Conservation (phyloP, 2,329 filamentous ascomycete species). For the Pestalotiopsis sp. region DNA sequence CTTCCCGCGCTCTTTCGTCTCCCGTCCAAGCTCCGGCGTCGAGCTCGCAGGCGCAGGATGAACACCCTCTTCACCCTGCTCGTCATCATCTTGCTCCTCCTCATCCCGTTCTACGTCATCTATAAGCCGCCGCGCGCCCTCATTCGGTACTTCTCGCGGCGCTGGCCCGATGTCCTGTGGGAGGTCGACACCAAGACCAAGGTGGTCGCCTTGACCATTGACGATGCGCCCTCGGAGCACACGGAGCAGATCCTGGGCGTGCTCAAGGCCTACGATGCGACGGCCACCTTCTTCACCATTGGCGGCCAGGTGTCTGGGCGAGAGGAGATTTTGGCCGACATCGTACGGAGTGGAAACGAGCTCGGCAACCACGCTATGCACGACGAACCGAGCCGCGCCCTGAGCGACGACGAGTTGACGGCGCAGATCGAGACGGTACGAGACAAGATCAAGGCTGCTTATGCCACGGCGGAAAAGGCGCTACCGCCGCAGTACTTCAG, state of each 20-base stretch:
- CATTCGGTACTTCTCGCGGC: conserved; percentile 69
- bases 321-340: conserved; percentile 56
- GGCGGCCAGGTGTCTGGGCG: conserved; percentile 70
- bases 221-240: conserved; percentile 78
- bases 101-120: conserved; percentile 64
- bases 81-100: conserved; percentile 34
- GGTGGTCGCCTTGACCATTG: conserved; percentile 81
- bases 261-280: conserved; percentile 66
- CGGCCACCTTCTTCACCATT: conserved; percentile 88
- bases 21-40: conserved; percentile 59
- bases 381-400: conserved; percentile 73
- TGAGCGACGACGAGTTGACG: conserved; percentile 62
- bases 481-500: conserved; percentile 70
- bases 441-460: conserved; percentile 36
- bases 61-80: conserved; percentile 51
- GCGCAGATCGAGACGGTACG: conserved; percentile 67
- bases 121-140: conserved; percentile 80
- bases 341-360: conserved; percentile 68
- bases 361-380: conserved; percentile 89
- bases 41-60: conserved; percentile 62
- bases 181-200: conserved; percentile 62
- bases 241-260: conserved; percentile 72
- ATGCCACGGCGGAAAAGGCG: conserved; percentile 34
- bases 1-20: conserved; percentile 53
- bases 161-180: conserved; percentile 81